phyloP scores from a whole-genome alignment of 2,329 filamentous ascomycete genomes.

The Fusarium oligoseptatum region DNA sequence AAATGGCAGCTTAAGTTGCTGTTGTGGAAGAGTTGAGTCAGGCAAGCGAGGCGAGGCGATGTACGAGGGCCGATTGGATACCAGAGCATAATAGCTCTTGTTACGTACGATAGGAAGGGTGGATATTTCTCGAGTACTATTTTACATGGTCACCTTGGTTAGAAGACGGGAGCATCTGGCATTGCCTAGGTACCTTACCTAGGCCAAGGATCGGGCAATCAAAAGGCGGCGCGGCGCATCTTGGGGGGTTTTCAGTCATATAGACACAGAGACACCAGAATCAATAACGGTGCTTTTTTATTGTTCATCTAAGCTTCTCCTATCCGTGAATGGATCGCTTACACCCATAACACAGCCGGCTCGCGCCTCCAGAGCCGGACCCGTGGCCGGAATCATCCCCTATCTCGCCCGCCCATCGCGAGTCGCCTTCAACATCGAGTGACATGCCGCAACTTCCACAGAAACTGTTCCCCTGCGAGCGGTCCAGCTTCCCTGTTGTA shows the following conservation, averaged over 20 bases:
- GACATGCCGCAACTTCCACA: constrained; percentile 80
- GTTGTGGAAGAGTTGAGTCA: background rate
- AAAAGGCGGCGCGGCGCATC: constrained; percentile 45
- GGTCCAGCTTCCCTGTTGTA: constrained; percentile 84
- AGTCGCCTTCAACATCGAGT: constrained; percentile 73
- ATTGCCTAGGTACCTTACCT: constrained; percentile 18
- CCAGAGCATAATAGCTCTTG: constrained; percentile 19
- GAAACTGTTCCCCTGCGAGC: constrained; percentile 54
- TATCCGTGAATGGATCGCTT: constrained; percentile 72
- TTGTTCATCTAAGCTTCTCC: constrained; percentile 30
- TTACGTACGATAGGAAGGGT: constrained; percentile 24
- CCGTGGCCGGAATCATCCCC: constrained; percentile 57
- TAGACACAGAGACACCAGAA: constrained; percentile 32
- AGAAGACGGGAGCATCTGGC: constrained; percentile 37
- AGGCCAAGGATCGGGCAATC: constrained; percentile 41
- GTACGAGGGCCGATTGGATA: constrained; percentile 13
- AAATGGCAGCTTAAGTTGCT: constrained; percentile 43
- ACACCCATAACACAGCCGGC: constrained; percentile 78
- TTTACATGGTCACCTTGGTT: constrained; percentile 28
- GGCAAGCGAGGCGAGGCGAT: background rate
- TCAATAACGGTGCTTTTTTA: constrained; percentile 13
- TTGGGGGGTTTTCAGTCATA: constrained; percentile 39
- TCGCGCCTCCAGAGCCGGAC: constrained; percentile 20
- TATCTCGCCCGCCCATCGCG: constrained; percentile 73
- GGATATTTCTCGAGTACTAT: constrained; percentile 18